Percentiles rank a stretch among this genome's conserved stretches.
Evolutionary conservation across 306 rosid genomes (phyloP).

Genomic region (Quercus rubra): DNA sequence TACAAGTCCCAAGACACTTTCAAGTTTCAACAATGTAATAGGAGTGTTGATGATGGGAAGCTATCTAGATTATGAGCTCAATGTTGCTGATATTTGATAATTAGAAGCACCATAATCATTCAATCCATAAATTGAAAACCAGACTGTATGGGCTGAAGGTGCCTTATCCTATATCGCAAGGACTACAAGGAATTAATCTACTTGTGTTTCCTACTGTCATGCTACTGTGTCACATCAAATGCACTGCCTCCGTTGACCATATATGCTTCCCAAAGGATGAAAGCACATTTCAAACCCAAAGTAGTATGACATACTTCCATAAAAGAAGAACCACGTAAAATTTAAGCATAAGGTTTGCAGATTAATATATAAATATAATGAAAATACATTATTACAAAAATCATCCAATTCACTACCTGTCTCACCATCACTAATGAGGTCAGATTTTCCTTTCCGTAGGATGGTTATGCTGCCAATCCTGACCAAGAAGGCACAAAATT

Average conservation of each 20-base stretch:
- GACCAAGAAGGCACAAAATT: constrained; percentile 33
- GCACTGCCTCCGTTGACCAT: not conserved
- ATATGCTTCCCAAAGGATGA: not conserved
- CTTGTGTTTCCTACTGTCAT: not conserved
- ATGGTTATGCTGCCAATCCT: constrained; percentile 87
- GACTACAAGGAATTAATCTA: not conserved
- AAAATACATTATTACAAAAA: not conserved
- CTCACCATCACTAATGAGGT: constrained; percentile 76
- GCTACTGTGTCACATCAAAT: not conserved
- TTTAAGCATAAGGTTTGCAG: not conserved
- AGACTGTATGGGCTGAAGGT: not conserved
- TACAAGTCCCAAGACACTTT: not conserved
- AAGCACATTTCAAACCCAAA: not conserved
- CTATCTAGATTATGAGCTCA: not conserved
- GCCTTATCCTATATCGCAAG: not conserved
- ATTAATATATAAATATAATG: not conserved
- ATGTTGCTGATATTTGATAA: not conserved
- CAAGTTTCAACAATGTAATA: not conserved
- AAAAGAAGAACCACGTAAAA: not conserved
- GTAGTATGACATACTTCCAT: not conserved
- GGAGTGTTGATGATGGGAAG: not conserved
- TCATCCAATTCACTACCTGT: constrained; percentile 49
- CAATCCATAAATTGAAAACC: not conserved
- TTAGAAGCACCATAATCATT: not conserved
- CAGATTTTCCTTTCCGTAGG: constrained; percentile 74